Evolutionary conservation across 2,329 filamentous ascomycete genomes (phyloP), one percentile per base, ranked within the genome.

Genomic region (Sporothrix sp.): DNA sequence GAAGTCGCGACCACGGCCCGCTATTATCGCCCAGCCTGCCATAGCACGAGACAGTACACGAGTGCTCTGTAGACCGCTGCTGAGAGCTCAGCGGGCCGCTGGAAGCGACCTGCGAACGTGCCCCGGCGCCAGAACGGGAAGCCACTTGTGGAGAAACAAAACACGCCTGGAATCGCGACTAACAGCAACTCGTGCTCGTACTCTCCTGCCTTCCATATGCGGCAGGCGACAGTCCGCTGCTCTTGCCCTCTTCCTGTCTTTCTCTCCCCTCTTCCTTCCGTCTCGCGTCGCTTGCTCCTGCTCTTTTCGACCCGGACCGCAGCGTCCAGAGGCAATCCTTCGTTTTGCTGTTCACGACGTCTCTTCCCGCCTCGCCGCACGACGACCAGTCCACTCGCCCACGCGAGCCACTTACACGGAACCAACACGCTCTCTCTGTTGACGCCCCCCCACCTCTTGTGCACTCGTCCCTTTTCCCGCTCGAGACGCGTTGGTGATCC

Each of bases 151-250:
- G 45, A 39, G 45, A 48, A 38, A 25, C 35, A 48, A 48, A 48
- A 48, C 45, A 48, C 45, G 45, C 35, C 44, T 14, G 32, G 45
- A 48, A 48, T 48, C 46, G 46, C 46, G 46, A 48, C 46, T 33
- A 16, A 40, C 35, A 48, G 25, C 25, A 18, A 23, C 25, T 39
- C 45, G 9, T 9, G 32, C n/a, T n/a, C n/a, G n/a, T n/a, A n/a
- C n/a, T n/a, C n/a, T n/a, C n/a, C 25, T n/a, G 16, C 45, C 11
- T 28, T 40, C 40, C 33, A 40, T 48, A 39, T 48, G 33, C 45
- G 39, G 23, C 45, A 37, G 18, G 25, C 45, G 39, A 48, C 25
- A 38, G 32, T 35, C 21, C 20, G 28, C 21, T 11, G 25, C 11
- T 32, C 42, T 18, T 33, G 13, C n/a, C 42, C 21, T 40, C 20